Evolutionary conservation across 2,329 filamentous ascomycete species (phyloP), one percentile per base, ranked within the genome.

Genomic region (Periconia digitata): DNA sequence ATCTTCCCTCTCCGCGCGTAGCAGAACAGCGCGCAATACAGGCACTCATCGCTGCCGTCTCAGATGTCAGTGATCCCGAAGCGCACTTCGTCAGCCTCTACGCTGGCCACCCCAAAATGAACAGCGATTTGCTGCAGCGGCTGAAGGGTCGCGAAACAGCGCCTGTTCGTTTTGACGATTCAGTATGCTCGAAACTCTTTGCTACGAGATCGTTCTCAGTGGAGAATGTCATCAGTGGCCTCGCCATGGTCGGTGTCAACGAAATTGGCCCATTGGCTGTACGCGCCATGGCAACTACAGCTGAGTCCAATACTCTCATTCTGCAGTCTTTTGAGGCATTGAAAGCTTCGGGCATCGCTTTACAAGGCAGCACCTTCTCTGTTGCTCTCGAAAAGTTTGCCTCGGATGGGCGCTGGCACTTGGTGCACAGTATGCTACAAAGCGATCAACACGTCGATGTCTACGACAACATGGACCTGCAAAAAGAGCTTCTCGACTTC

Each of bases 131-230:
- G 4, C 59, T 72, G 63, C 67, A 58, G 16, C 60, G 61, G 15
- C 54, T 74, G 16, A 49, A 67, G 8, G 74, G 74, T 15, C 70
- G 73, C 29, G 72, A 75, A 22, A 72, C 73, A 44, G 72, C 71
- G 24, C 70, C 72, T n/a, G 75, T 76, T 32, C 66, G 72, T 34
- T 68, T 78, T 40, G 67, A 72, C 60, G 89, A 94, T 66, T 72
- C 76, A 0, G 79, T 95, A 23, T 86, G 88, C 16, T 87, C 91
- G n/a, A 82, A 85, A 54, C 84, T 90, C 74, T 92, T 96, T 66
- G 91, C 91, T 8, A 87, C 85, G 1, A 85, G 78, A 48, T 87
- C 89, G 68, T 79, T 94, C 18, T 82, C 85, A 1, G 76, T 91
- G 8, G 84, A 92, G 47, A 81, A 86, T 55, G 83, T 90, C 21